Evolutionary conservation across 1,284 basidiomycete genomes (phyloP).

Genomic region (Leccinum fallax): DNA sequence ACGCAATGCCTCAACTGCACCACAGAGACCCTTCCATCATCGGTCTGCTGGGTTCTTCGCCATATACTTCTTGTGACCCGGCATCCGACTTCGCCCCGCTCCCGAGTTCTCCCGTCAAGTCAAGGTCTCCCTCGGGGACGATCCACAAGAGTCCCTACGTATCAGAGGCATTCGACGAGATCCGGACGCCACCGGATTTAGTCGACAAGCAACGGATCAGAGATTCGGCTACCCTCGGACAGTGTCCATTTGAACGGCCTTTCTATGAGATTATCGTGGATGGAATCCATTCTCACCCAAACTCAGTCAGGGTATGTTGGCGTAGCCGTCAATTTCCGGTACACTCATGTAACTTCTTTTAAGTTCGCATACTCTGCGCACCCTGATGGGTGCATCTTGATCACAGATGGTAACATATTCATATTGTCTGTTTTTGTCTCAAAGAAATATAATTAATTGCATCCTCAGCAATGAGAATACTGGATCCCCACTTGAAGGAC

Average conservation of each 20-base stretch:
- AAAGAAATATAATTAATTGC: slow-evolving; percentile 1
- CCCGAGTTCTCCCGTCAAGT: slow-evolving; percentile 20
- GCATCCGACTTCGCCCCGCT: slow-evolving; percentile 31
- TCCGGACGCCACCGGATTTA: slow-evolving; percentile 61
- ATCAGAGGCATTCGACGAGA: slow-evolving; percentile 69
- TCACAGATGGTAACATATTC: slow-evolving; percentile 74
- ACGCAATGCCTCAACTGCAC: slow-evolving; percentile 88
- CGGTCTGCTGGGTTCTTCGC: slow-evolving; percentile 81
- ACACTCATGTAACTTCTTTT: slow-evolving; percentile 10
- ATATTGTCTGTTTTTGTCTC: not conserved
- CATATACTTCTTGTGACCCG: slow-evolving; percentile 50
- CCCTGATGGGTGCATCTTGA: slow-evolving; percentile 83
- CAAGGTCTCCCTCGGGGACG: slow-evolving; percentile 2
- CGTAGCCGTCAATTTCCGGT: slow-evolving; percentile 8
- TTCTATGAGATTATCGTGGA: slow-evolving; percentile 91
- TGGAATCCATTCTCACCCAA: slow-evolving; percentile 89
- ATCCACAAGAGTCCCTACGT: slow-evolving; percentile 23
- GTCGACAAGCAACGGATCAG: slow-evolving; percentile 38
- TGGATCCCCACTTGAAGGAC: slow-evolving; percentile 83
- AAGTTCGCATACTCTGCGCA: slow-evolving; percentile 84
- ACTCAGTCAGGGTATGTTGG: slow-evolving; percentile 75
- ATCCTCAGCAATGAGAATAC: slow-evolving; percentile 74
- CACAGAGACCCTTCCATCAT: slow-evolving; percentile 87
- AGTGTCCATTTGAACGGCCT: slow-evolving; percentile 62
- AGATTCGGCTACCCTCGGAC: slow-evolving; percentile 36